Conservation (phyloP, 2,329 filamentous ascomycete species). For the Zalaria sp. region DNA sequence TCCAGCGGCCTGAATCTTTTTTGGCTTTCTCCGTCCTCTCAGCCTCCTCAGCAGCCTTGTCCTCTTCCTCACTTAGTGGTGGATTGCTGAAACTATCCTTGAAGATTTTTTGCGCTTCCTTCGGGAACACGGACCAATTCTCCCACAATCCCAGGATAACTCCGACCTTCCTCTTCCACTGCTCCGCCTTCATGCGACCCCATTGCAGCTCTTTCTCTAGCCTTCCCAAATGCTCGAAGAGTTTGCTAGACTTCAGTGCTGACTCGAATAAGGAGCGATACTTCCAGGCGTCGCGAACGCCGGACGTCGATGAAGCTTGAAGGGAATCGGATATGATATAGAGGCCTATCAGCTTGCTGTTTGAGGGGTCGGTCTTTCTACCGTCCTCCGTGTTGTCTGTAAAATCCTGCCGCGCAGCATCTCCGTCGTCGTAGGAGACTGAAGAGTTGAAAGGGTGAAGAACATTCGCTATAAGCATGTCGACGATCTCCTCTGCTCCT, state of each 20-base stretch:
- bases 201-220: conserved; percentile 60
- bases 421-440: conserved; percentile 46
- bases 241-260: conserved; percentile 50
- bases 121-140: conserved; percentile 53
- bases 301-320: conserved; percentile 60
- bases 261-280: conserved; percentile 70
- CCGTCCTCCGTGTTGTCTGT: conserved; percentile 17
- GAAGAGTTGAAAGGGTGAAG: conserved; percentile 61
- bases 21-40: conserved; percentile 17
- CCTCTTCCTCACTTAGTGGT: conserved; percentile 34
- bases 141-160: conserved; percentile 58
- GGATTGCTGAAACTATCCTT: conserved; percentile 58
- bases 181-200: conserved; percentile 70
- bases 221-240: conserved; percentile 62
- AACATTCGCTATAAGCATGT: conserved; percentile 73
- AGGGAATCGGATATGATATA: conserved; percentile 73
- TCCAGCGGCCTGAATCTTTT: conserved; percentile 37
- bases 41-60: conserved; percentile 24
- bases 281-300: conserved; percentile 73
- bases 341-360: conserved; percentile 63
- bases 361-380: conserved; percentile 27
- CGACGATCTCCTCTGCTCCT: conserved; percentile 83
- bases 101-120: conserved; percentile 58
- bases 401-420: neutral
- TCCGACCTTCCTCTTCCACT: conserved; percentile 66